Percentiles rank a stretch among this genome's conserved stretches.
These are phyloP conservation scores for Collybia sp. DNA, from an alignment of 768 basidiomycete genomes.

Conservation along the genomic window DNA sequence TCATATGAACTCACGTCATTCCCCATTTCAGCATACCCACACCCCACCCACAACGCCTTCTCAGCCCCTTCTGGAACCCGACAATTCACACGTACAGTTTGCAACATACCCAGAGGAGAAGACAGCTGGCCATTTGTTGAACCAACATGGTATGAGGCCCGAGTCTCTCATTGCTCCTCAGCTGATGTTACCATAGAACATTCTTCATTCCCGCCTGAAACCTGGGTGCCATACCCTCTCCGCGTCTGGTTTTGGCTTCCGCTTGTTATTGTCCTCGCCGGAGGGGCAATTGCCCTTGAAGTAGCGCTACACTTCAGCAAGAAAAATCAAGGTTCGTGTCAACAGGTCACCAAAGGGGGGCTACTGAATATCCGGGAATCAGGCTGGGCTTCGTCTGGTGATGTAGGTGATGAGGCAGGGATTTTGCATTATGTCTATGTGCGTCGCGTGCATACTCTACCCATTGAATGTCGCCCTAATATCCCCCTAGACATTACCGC, in stretches of 20 bases:
- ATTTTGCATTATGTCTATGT: constrained; percentile 53
- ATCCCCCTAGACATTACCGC: constrained; percentile 40
- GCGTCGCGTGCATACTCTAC: constrained; percentile 40
- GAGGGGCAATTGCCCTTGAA: constrained; percentile 39
- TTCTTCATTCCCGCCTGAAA: neutral
- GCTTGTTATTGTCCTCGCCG: constrained; percentile 30
- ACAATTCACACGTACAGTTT: neutral
- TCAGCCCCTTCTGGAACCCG: neutral
- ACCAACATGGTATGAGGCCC: neutral
- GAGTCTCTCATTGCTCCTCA: too few species aligned
- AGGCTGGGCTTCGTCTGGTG: constrained; percentile 41
- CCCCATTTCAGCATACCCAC: neutral
- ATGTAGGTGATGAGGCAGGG: constrained; percentile 23
- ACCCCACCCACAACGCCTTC: neutral
- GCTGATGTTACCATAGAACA: too few species aligned
- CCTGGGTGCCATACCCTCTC: constrained; percentile 41
- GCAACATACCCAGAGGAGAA: too few species aligned
- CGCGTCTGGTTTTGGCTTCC: constrained; percentile 42
- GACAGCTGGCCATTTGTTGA: too few species aligned
- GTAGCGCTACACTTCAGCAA: constrained; percentile 41
- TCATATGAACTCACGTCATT: neutral
- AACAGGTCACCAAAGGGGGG: neutral
- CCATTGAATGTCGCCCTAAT: neutral
- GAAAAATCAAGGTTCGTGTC: constrained; percentile 34
- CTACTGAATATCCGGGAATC: neutral